Evolutionary conservation across 2,329 filamentous ascomycete genomes (phyloP).

Genomic region (Fusarium haematococcum): DNA sequence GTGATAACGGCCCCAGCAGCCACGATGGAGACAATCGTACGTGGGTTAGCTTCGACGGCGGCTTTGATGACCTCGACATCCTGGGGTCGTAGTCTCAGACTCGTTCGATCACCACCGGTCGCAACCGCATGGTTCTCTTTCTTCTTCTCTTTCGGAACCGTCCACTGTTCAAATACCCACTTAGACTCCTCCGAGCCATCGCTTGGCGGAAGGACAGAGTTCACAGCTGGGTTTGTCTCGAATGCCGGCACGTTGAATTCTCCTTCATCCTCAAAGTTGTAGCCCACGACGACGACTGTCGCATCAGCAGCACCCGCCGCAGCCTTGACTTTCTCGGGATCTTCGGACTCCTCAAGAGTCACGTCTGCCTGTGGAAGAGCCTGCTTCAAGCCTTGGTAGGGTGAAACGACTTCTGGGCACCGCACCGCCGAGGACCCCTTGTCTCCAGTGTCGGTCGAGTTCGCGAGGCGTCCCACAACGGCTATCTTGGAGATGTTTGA

Average conservation of each 20-base stretch:
- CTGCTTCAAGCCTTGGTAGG: conserved; percentile 23
- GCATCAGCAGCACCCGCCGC: conserved; percentile 14
- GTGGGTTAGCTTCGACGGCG: conserved; percentile 12
- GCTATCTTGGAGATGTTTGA: conserved; percentile 10
- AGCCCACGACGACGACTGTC: conserved; percentile 33
- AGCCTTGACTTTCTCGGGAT: neutral
- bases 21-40: conserved; percentile 23
- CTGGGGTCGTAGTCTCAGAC: conserved; percentile 13
- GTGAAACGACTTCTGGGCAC: conserved; percentile 12
- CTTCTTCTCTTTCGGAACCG: neutral
- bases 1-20: conserved; percentile 35
- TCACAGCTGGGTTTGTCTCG: conserved; percentile 4
- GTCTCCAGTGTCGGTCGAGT: conserved; percentile 30
- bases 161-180: neutral
- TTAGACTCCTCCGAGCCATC: neutral
- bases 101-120: conserved; percentile 31
- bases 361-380: conserved; percentile 1
- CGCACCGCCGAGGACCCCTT: conserved; percentile 33
- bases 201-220: conserved; percentile 9
- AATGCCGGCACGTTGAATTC: conserved; percentile 30
- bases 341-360: conserved; percentile 9
- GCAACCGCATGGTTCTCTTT: conserved; percentile 20
- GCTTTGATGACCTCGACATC: conserved; percentile 32
- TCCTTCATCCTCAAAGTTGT: conserved; percentile 31
- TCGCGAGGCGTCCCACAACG: conserved; percentile 32